A percentile compares a stretch with the other conserved stretches of the same genome.
Evolutionary conservation across 441 rosid species (phyloP).

Genomic region (Lepidium campestre): DNA sequence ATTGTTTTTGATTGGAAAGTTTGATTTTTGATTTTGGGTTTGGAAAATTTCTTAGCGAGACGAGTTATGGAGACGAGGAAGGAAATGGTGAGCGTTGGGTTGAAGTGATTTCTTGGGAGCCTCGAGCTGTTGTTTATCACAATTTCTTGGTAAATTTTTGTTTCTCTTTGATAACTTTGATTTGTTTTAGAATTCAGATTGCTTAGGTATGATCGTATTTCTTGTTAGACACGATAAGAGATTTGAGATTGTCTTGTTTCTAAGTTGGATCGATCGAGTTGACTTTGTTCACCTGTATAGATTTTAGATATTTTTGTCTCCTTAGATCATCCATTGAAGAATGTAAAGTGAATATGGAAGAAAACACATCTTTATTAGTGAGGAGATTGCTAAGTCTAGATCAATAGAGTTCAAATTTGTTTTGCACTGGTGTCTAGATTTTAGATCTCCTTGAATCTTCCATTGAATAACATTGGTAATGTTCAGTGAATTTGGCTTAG

Average conservation of each 20-base stretch:
- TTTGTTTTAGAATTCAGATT: neutral
- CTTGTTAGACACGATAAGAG: constrained; percentile 8
- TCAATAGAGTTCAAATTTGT: neutral
- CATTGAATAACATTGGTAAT: neutral
- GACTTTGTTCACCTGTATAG: neutral
- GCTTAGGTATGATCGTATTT: neutral
- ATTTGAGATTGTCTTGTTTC: neutral
- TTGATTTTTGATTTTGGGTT: neutral
- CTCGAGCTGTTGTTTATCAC: constrained; percentile 78
- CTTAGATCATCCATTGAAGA: neutral
- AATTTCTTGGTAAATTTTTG: constrained; percentile 61
- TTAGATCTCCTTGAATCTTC: neutral
- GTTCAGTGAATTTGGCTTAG: neutral
- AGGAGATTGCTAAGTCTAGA: neutral
- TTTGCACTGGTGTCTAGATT: neutral
- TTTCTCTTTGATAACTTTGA: neutral
- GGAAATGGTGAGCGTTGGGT: constrained; percentile 64
- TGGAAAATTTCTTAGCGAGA: neutral
- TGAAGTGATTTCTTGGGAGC: constrained; percentile 94
- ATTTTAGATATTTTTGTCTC: neutral
- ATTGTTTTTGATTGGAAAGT: neutral
- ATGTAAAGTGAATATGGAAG: neutral
- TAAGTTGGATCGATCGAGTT: neutral
- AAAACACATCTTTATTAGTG: neutral
- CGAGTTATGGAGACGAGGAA: constrained; percentile 29